Conservation (phyloP, 129 eudicot genomes). For the Solidago caesia region DNA sequence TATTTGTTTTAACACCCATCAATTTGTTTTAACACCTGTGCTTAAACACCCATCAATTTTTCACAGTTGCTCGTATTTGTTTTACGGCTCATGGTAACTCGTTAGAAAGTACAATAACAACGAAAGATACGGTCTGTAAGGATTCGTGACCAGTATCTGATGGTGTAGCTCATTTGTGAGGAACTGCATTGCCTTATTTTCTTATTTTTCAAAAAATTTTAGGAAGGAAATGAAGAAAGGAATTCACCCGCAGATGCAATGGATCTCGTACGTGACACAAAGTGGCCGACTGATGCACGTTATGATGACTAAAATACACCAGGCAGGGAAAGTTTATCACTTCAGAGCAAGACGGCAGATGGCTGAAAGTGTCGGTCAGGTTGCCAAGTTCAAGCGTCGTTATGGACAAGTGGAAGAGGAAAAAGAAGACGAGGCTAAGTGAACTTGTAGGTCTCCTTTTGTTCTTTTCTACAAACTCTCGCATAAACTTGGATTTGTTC, state of each 20-base stretch:
- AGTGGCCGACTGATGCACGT: conserved; percentile 83
- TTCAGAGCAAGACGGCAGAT: conserved; percentile 74
- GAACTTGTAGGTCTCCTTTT: conserved; percentile 19
- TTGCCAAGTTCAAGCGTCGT: conserved; percentile 88
- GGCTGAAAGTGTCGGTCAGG: conserved; percentile 82
- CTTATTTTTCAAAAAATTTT: neutral
- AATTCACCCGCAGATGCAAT: conserved; percentile 97
- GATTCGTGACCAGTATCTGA: neutral
- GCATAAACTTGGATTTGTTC: conserved; percentile 21
- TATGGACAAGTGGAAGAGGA: conserved; percentile 67
- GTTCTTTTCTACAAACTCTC: neutral
- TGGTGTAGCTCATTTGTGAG: neutral
- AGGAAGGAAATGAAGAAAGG: conserved; percentile 89
- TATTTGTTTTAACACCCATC: conserved; percentile 8
- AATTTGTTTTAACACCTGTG: too few species aligned
- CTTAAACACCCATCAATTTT: neutral
- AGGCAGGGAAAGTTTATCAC: conserved; percentile 87
- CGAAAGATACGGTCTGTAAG: neutral
- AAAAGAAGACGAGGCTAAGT: conserved; percentile 42
- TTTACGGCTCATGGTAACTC: neutral
- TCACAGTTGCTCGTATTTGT: neutral
- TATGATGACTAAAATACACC: conserved; percentile 85
- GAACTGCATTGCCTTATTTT: neutral
- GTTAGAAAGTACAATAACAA: too few species aligned
- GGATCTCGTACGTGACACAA: conserved; percentile 94